phyloP scores from a whole-genome alignment of 2,329 filamentous ascomycete genomes.

The Magnaporthiopsis poae region DNA sequence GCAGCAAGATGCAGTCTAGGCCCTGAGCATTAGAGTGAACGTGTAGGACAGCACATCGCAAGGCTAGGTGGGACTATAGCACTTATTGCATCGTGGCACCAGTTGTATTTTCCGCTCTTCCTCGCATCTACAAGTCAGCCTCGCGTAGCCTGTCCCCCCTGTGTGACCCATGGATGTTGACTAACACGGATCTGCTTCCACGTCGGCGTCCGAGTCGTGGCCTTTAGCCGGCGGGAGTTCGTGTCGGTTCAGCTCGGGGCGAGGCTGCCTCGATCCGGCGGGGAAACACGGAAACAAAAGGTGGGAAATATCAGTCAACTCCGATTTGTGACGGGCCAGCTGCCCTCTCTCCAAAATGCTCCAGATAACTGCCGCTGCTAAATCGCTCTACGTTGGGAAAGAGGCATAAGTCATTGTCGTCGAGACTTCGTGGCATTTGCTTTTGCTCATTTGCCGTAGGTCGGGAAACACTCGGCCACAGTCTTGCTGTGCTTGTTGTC shows the following conservation, averaged over 20 bases:
- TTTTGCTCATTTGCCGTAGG: constrained; percentile 10
- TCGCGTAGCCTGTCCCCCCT: neutral
- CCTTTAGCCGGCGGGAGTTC: neutral
- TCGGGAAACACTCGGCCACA: constrained; percentile 61
- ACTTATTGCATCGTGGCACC: neutral
- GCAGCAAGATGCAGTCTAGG: neutral
- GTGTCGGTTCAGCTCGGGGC: neutral
- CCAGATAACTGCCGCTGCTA: neutral
- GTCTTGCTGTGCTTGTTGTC: constrained; percentile 68
- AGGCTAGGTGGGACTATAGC: neutral
- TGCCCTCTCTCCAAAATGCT: neutral
- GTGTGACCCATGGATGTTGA: neutral
- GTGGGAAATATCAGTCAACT: neutral
- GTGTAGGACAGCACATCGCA: neutral
- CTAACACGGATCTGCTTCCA: neutral
- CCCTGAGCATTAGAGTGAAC: neutral
- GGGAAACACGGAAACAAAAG: neutral
- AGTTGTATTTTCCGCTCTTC: neutral
- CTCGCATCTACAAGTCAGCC: neutral
- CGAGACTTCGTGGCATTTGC: neutral
- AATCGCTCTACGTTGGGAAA: neutral
- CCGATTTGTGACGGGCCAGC: neutral
- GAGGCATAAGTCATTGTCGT: neutral
- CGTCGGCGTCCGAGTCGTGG: neutral
- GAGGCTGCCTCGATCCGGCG: neutral